phyloP scores from a whole-genome alignment of 257 asterid species.

The Verbascum thapsus region DNA sequence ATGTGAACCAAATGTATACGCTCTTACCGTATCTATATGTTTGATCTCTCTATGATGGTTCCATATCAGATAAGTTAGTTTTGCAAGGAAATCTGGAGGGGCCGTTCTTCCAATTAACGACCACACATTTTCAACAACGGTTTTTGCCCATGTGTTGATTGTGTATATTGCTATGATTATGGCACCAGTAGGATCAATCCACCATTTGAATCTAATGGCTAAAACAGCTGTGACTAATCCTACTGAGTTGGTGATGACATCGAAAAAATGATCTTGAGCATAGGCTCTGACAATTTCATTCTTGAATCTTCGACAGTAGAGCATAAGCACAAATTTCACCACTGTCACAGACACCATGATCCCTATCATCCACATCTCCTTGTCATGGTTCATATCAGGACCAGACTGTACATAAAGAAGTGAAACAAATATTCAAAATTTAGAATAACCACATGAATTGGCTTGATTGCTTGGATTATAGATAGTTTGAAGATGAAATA shows the following conservation, averaged over 20 bases:
- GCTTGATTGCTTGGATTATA: not conserved
- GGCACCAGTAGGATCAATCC: constrained; percentile 96
- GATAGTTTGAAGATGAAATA: constrained; percentile 27
- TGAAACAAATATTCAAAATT: not conserved
- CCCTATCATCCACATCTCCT: constrained; percentile 93
- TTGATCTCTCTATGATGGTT: constrained; percentile 71
- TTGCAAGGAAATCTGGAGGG: constrained; percentile 90
- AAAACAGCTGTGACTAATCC: constrained; percentile 75
- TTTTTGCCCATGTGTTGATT: constrained; percentile 82
- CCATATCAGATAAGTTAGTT: constrained; percentile 81
- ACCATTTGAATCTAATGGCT: constrained; percentile 79
- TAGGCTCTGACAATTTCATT: constrained; percentile 81
- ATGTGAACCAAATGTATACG: constrained; percentile 80
- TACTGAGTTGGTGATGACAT: constrained; percentile 82
- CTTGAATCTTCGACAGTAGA: constrained; percentile 80
- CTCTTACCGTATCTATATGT: constrained; percentile 89
- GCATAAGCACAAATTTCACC: constrained; percentile 74
- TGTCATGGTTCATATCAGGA: constrained; percentile 53
- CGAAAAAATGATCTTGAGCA: constrained; percentile 92
- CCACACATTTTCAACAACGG: constrained; percentile 81
- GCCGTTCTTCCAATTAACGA: constrained; percentile 89
- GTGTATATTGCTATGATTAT: constrained; percentile 81
- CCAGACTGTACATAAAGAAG: constrained; percentile 44
- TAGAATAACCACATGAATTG: not conserved
- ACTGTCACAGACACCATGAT: constrained; percentile 87